Evolutionary conservation across 345 rosid genomes (phyloP), one percentile per base, ranked within the genome.

Genomic region (Aethionema arabicum): DNA sequence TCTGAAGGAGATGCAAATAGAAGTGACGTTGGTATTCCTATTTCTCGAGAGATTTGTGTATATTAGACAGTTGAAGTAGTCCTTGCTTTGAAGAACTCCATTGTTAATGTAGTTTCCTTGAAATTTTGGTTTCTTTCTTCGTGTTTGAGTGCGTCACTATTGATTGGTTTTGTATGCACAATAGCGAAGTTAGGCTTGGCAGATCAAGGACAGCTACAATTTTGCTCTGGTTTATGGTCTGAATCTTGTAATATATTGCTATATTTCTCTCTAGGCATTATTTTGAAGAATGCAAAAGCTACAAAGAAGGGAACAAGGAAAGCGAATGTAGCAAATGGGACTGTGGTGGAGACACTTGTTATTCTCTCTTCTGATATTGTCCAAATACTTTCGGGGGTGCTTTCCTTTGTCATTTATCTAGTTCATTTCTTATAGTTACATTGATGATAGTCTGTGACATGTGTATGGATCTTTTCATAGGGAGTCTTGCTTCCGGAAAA

Each of bases 321-420:
- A 66, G 65, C 90, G 40, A 91, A 85, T 80, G 81, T 88, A 27
- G 65, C 75, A 3, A 63, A 52, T 63, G 85, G 79, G 52, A 71
- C 33, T 66, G 58, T 83, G 58, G 66, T 91, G 42, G 84, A 85
- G 56, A 84, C 95, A 1, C 88, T 88, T 63, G 84, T 88, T 53
- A 80, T 91, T 58, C 77, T 72, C 14, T 71, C 96, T 1, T 60
- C 65, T 43, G 83, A 88, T 70, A 82, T 91, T 68, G 98, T 82
- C 75, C 92, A 88, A 85, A 81, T 88, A 41, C 76, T 88, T 77
- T 91, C 91, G 0, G 83, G 79, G 88, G 98, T 85, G 67, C 57
- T 69, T 62, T 75, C 68, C 69, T 56, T 32, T 47, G 15, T 52
- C 55, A 31, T 39, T 37, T 21, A 0, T 10, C 47, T 64, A 11